Base-by-base conservation (phyloP, 1,139 yeast species). In the Taphrina populina region DNA sequence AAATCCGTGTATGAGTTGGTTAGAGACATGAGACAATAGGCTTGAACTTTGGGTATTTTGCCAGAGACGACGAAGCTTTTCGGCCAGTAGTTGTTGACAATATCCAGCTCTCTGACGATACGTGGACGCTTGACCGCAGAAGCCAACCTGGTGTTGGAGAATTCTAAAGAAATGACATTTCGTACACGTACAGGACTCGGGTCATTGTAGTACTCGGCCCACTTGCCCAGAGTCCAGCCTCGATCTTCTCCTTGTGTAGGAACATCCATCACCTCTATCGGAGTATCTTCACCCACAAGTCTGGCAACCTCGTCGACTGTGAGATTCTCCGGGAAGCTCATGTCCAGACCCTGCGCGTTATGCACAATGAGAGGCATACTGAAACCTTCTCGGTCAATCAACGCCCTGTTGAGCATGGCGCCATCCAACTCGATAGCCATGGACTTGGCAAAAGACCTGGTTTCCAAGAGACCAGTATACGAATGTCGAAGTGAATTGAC, bases 181-280 rank as follows among this genome's bases (percentile, higher is more conserved):
- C 86, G 71, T 19, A 86, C 80, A 43, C 94, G 72, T 27, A 73
- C 72, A 1, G 70, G 68, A 0, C 70, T 70, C 8, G 66, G 65
- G 2, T 73, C 67, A 40, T 78, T 75, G 68, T 81, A 87, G 68
- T 88, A 88, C 36, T 84, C 83, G 55, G 82, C 71, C 96, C 96
- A 88, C 60, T 74, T 75, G 0, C 76, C 76, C 74, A 88, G 70
- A 29, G 78, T 76, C 96, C 96, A 88, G 4, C 79, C 77, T 30
- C 72, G 71, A 11, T 72, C 64, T 13, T 67, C 67, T 59, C 83
- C 84, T 64, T 88, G 96, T 0, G 95, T 83, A 17, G 86, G 75
- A 3, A 88, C 95, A 66, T 88, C 95, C 94, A 61, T 61, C 1
- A 88, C 96, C 59, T 88, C 95, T 1, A 88, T 77, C 0, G 78